Evolutionary conservation across 441 rosid genomes (phyloP).

Genomic region (Daphne laureola): DNA sequence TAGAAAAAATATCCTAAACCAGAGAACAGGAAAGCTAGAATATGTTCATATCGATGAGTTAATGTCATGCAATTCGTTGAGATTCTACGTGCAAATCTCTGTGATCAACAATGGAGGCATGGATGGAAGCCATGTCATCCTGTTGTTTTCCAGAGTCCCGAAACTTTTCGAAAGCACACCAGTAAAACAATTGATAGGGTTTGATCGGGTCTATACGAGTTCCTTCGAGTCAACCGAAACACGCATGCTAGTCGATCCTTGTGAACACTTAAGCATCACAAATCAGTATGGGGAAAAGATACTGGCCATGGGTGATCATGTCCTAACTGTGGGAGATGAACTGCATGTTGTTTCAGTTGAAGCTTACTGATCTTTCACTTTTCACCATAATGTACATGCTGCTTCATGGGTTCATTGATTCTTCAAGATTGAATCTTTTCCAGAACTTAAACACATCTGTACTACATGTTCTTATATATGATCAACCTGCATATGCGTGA

Average conservation of each 20-base stretch:
- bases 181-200: slow-evolving; percentile 64
- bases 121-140: slow-evolving; percentile 67
- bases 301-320: slow-evolving; percentile 51
- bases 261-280: slow-evolving; percentile 55
- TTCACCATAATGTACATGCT: no score
- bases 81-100: slow-evolving; percentile 35
- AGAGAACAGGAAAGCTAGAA: slow-evolving; percentile 19
- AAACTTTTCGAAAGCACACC: slow-evolving; percentile 39
- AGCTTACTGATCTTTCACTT: slow-evolving; percentile 13
- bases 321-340: slow-evolving; percentile 45
- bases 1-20: slow-evolving; percentile 31
- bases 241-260: slow-evolving; percentile 61
- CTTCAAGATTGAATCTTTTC: no score
- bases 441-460: no score
- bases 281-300: slow-evolving; percentile 52
- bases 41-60: slow-evolving; percentile 27
- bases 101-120: slow-evolving; percentile 53
- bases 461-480: no score
- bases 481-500: no score
- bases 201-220: slow-evolving; percentile 51
- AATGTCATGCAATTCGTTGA: slow-evolving; percentile 39
- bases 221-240: slow-evolving; percentile 30
- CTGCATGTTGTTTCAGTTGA: slow-evolving; percentile 42
- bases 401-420: no score
- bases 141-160: slow-evolving; percentile 57